These are phyloP conservation scores for Chenopodium quinoa DNA, from an alignment of 148 eudicot species.

Conservation along the genomic window DNA sequence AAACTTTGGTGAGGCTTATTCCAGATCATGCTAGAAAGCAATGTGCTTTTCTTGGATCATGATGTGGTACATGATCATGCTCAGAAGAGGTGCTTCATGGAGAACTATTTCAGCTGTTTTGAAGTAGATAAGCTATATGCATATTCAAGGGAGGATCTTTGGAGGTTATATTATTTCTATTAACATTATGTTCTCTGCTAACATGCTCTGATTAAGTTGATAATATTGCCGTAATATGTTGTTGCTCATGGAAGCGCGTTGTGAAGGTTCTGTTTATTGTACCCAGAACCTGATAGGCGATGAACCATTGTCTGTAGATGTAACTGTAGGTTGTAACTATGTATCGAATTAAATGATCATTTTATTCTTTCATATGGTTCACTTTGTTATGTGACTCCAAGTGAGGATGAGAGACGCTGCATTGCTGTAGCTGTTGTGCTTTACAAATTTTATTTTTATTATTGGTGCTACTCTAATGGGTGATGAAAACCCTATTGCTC, in stretches of 20 bases:
- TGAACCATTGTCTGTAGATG: slow-evolving; percentile 30
- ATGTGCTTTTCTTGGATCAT: slow-evolving; percentile 43
- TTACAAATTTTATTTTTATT: too few species aligned
- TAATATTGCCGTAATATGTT: slow-evolving; percentile 2
- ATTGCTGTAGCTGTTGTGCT: too few species aligned
- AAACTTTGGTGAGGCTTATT: slow-evolving; percentile 52
- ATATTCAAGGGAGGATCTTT: slow-evolving; percentile 11
- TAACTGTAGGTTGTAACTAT: slow-evolving; percentile 31
- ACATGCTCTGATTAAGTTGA: slow-evolving; percentile 9
- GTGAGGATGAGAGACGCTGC: too few species aligned
- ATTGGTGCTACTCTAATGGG: too few species aligned
- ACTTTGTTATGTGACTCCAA: not conserved
- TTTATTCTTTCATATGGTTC: slow-evolving; percentile 28
- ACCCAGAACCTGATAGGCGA: slow-evolving; percentile 12
- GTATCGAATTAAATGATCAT: slow-evolving; percentile 22
- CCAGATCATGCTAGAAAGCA: slow-evolving; percentile 87
- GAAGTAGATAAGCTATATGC: slow-evolving; percentile 23
- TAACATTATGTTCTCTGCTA: slow-evolving; percentile 17
- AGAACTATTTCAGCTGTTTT: slow-evolving; percentile 1
- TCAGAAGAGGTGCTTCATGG: not conserved
- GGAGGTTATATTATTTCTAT: slow-evolving; percentile 15
- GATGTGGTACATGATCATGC: slow-evolving; percentile 5
- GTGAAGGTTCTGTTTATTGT: slow-evolving; percentile 21
- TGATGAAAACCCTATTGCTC: too few species aligned
- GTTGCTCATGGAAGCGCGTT: slow-evolving; percentile 18